A percentile compares a stretch with the other conserved stretches of the same genome.
Conservation (phyloP, 805 yeast genomes). For the Metschnikowia arizonensis region DNA sequence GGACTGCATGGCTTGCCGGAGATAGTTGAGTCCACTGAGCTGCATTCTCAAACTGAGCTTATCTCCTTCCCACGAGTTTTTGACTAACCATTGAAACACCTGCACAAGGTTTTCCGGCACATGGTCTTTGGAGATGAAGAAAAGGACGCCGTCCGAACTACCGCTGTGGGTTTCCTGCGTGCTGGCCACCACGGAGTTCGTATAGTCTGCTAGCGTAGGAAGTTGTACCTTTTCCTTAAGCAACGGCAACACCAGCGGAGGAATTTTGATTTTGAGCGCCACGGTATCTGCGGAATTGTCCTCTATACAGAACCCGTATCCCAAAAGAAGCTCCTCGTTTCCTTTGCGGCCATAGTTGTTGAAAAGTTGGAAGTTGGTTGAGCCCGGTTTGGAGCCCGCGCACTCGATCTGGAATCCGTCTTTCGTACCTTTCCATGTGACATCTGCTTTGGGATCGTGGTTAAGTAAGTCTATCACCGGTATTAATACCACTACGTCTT, state of each 20-base stretch:
- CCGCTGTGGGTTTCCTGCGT: too few relatives aligned
- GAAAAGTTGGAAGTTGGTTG: too few relatives aligned
- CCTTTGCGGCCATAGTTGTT: conserved; percentile 89
- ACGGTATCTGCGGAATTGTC: conserved; percentile 56
- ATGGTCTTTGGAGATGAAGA: conserved; percentile 31
- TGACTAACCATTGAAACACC: conserved; percentile 55
- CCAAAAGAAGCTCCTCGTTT: conserved; percentile 74
- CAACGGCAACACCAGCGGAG: conserved; percentile 26
- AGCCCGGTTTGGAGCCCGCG: conserved; percentile 24
- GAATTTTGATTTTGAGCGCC: conserved; percentile 58
- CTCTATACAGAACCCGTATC: conserved; percentile 72
- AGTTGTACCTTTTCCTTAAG: conserved; percentile 31
- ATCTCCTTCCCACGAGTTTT: conserved; percentile 42
- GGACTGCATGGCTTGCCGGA: conserved; percentile 48
- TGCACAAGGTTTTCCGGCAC: conserved; percentile 44
- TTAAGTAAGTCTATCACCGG: conserved; percentile 80
- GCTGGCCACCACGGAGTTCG: conserved; percentile 28
- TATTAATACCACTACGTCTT: conserved; percentile 59
- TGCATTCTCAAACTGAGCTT: conserved; percentile 48
- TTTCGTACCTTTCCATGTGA: conserved; percentile 51
- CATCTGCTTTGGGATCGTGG: conserved; percentile 58
- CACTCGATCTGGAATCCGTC: conserved; percentile 22
- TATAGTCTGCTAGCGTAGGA: conserved; percentile 37
- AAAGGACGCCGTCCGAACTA: conserved; percentile 41
- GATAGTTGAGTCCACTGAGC: conserved; percentile 57